Conservation (phyloP, 768 basidiomycete genomes). For the Serendipita sp. region DNA sequence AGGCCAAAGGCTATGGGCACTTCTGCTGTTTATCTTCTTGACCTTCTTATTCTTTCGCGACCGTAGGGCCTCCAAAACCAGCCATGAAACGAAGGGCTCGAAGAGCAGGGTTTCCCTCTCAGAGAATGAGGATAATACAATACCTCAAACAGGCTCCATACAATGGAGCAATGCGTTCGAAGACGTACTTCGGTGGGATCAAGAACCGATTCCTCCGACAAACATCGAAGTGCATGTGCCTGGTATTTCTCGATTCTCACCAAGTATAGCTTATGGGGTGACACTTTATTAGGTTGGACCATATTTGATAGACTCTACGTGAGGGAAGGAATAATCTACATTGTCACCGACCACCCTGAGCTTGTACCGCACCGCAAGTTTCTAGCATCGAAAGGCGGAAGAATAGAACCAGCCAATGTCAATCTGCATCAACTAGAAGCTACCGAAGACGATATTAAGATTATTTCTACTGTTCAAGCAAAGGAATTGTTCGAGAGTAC, state of each 20-base stretch:
- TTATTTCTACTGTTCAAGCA: conserved; percentile 58
- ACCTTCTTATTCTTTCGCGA: not conserved
- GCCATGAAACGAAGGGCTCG: not conserved
- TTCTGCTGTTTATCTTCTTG: not conserved
- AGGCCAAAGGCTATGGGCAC: not conserved
- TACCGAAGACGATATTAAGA: conserved; percentile 59
- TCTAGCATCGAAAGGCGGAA: conserved; percentile 56
- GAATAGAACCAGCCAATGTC: conserved; percentile 41
- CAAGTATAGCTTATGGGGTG: not conserved
- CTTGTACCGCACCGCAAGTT: conserved; percentile 45
- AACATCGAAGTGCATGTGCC: conserved; percentile 7
- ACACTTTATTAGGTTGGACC: conserved; percentile 61
- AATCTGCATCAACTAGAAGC: conserved; percentile 49
- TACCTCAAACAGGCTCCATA: too few species aligned
- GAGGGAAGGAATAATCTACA: conserved; percentile 63
- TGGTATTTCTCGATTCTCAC: not conserved
- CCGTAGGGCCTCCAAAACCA: not conserved
- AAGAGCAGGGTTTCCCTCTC: not conserved
- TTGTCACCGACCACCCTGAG: conserved; percentile 61
- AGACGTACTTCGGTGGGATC: not conserved
- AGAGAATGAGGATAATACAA: not conserved
- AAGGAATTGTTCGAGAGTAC: conserved; percentile 49
- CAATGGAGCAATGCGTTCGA: not conserved
- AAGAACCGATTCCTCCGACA: not conserved
- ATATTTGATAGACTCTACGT: conserved; percentile 74